Evolutionary conservation across 306 rosid genomes (phyloP).

Genomic region (Bauhinia variegata): DNA sequence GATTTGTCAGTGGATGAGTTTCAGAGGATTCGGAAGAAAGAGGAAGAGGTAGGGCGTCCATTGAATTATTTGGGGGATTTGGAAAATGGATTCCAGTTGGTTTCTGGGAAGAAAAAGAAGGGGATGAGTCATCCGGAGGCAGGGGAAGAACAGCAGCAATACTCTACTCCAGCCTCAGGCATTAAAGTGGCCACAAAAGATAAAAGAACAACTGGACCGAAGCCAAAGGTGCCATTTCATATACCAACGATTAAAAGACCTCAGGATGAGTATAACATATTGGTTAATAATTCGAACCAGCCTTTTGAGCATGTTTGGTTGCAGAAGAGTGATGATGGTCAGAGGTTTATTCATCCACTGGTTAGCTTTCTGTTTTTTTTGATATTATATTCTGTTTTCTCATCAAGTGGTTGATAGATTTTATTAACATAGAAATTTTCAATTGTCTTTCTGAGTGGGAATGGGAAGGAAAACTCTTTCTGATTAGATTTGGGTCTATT

Average conservation of each 20-base stretch:
- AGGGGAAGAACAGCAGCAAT: slow-evolving; percentile 35
- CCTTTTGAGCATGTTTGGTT: slow-evolving; percentile 94
- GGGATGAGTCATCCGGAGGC: slow-evolving; percentile 23
- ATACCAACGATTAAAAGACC: slow-evolving; percentile 78
- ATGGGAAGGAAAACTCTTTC: neutral
- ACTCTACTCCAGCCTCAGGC: slow-evolving; percentile 31
- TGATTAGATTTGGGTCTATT: neutral
- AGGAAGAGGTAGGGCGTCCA: slow-evolving; percentile 49
- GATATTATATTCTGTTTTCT: neutral
- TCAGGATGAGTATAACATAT: slow-evolving; percentile 70
- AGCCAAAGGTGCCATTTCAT: slow-evolving; percentile 84
- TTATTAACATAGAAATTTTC: neutral
- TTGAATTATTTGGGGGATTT: slow-evolving; percentile 27
- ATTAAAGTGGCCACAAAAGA: slow-evolving; percentile 66
- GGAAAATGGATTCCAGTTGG: slow-evolving; percentile 72
- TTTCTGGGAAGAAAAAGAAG: slow-evolving; percentile 64
- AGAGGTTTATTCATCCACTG: slow-evolving; percentile 74
- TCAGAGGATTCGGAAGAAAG: slow-evolving; percentile 46
- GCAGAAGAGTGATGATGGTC: slow-evolving; percentile 74
- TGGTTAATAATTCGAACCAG: slow-evolving; percentile 69
- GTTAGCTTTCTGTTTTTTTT: slow-evolving; percentile 47
- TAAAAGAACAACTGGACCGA: slow-evolving; percentile 50
- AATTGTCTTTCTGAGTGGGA: neutral
- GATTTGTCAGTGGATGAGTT: slow-evolving; percentile 68
- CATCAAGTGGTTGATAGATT: neutral